Base-by-base conservation (phyloP, 1,284 basidiomycete genomes). In the Puccinia coronata region DNA sequence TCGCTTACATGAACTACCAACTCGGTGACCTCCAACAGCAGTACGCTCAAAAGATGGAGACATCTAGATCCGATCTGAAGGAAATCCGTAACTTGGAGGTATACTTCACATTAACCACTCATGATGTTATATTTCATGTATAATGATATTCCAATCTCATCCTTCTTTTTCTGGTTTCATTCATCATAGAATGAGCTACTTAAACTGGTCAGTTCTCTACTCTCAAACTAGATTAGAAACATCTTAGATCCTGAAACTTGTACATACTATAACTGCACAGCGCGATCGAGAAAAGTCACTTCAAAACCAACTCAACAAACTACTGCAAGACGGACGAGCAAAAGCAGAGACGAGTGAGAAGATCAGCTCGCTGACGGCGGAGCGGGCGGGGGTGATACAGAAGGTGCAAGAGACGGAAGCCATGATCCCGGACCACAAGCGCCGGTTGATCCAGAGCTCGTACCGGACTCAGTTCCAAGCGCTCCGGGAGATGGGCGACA, bases 401-500 rank as follows among this genome's bases (percentile, higher is more conserved):
- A 82, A 83, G 61, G 67, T 82, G 59, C 4, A 63, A 9, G 80
- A 83, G 43, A 81, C 82, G 74, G 84, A 84, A 41, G 39, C 34
- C 25, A 81, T 82, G 6, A 80, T 83, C 80, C 67, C 80, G 25
- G 67, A 76, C 14, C 73, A 85, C n/a, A 84, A 84, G 76, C 79
- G 85, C n/a, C 73, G 81, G 28, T 84, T 84, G 71, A 70, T 85
- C 28, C 72, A 83, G 51, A 83, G 83, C 65, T 73, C 82, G 5
- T 85, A 84, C 63, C 34, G 82, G 8, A 49, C 81, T 20, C 83
- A 84, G 70, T 84, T 85, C 43, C 55, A 75, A 28, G 84, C 83
- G 16, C 75, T 84, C 61, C 73, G 82, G 28, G 84, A 84, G 31
- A 73, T 84, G 14, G 84, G 83, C 23, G 85, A 85, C 73, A 85